phyloP scores from a whole-genome alignment of 495 filamentous ascomycete genomes.

The Daldinia concentrica region DNA sequence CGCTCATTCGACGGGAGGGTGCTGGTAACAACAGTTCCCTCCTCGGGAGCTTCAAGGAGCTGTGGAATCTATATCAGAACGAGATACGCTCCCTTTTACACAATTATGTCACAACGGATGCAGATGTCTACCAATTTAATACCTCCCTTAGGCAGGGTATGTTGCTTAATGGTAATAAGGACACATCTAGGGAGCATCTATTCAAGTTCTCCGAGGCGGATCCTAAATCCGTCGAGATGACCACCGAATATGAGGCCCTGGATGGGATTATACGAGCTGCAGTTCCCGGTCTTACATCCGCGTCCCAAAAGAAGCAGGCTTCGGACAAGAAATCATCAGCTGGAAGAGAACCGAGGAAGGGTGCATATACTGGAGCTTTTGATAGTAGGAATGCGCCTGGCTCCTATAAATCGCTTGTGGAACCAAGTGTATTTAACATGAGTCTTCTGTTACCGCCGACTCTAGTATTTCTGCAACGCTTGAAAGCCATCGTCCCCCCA shows the following conservation, averaged over 20 bases:
- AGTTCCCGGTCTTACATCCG: constrained; percentile 90
- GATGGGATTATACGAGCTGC: constrained; percentile 89
- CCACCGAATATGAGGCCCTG: constrained; percentile 86
- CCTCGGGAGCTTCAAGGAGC: constrained; percentile 83
- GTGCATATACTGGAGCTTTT: constrained; percentile 63
- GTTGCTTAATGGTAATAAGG: constrained; percentile 61
- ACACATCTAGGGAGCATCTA: constrained; percentile 76
- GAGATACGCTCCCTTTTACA: constrained; percentile 92
- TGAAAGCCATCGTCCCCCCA: constrained; percentile 90
- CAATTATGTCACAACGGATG: constrained; percentile 96
- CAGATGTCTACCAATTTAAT: constrained; percentile 69
- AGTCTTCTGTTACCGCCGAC: constrained; percentile 92
- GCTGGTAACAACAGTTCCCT: constrained; percentile 66
- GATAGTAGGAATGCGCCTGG: constrained; percentile 71
- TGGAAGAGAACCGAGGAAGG: constrained; percentile 53
- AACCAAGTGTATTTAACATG: constrained; percentile 98
- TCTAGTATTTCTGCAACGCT: constrained; percentile 85
- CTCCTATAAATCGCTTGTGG: constrained; percentile 75
- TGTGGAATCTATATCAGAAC: constrained; percentile 84
- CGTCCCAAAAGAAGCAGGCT: constrained; percentile 67
- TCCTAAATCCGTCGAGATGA: constrained; percentile 74
- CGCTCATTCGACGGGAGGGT: constrained; percentile 80
- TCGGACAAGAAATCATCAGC: constrained; percentile 54
- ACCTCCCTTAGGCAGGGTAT: constrained; percentile 54
- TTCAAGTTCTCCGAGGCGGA: constrained; percentile 92